Conservation (phyloP, 2,329 filamentous ascomycete genomes). For the Xylaria sp. region DNA sequence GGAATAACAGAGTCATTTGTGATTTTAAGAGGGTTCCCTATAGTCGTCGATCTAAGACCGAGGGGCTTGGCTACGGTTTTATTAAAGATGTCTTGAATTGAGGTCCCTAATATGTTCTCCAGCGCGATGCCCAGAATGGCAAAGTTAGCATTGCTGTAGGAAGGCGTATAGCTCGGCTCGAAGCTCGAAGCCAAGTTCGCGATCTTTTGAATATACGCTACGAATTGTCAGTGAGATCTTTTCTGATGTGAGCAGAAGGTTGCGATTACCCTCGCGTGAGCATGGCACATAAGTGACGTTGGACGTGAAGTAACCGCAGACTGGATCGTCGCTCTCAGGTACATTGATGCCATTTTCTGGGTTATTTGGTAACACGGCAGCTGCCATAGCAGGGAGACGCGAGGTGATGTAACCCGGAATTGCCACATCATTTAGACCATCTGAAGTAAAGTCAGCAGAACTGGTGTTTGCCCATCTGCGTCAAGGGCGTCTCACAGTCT, state of each 20-base stretch:
- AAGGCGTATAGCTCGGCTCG: constrained; percentile 23
- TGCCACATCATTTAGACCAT: constrained; percentile 28
- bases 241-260: background rate
- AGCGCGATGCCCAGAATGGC: constrained; percentile 26
- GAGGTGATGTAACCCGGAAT: constrained; percentile 16
- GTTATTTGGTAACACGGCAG: constrained; percentile 25
- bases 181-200: constrained; percentile 26
- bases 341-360: constrained; percentile 28
- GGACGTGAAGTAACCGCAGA: constrained; percentile 29
- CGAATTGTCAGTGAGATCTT: background rate
- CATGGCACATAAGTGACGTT: constrained; percentile 22
- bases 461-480: background rate
- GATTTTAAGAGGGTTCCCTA: constrained; percentile 16
- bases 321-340: constrained; percentile 24
- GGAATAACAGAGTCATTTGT: constrained; percentile 29
- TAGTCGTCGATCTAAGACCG: constrained; percentile 17
- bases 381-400: constrained; percentile 20
- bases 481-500: constrained; percentile 19
- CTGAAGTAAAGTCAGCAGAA: constrained; percentile 11
- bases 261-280: constrained; percentile 16
- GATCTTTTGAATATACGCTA: constrained; percentile 25
- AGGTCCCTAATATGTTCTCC: constrained; percentile 18
- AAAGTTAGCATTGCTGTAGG: constrained; percentile 32
- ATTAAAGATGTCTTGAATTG: constrained; percentile 24
- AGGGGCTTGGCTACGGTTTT: constrained; percentile 18